phyloP scores from a whole-genome alignment of 441 rosid genomes.

The Rhodomyrtus psidioides region DNA sequence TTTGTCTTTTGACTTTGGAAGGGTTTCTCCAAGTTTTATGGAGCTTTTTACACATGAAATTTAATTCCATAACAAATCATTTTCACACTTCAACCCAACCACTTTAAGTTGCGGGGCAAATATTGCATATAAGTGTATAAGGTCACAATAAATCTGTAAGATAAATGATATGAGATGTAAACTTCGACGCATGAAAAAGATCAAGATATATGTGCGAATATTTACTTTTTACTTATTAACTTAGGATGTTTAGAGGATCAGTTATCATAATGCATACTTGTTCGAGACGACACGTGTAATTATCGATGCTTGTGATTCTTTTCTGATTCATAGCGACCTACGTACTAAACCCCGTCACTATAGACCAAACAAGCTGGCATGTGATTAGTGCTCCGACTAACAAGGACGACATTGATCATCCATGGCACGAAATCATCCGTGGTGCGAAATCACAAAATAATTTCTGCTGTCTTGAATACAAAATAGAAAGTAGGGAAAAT shows the following conservation, averaged over 20 bases:
- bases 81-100: not conserved
- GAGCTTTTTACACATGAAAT: not conserved
- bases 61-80: not conserved
- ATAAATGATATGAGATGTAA: not conserved
- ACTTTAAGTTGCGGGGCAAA: not conserved
- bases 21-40: not conserved
- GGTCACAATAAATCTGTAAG: not conserved
- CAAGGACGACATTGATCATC: not conserved
- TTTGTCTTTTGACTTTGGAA: not conserved
- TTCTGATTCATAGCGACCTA: not conserved
- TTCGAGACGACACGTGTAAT: not conserved
- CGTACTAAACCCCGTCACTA: not conserved
- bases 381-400: not conserved
- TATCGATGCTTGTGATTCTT: not conserved
- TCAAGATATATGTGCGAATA: not conserved
- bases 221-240: not conserved
- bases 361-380: not conserved
- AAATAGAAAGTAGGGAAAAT: too few species aligned
- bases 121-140: not conserved
- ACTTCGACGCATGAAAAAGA: not conserved
- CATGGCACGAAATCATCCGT: not conserved
- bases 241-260: not conserved
- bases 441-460: too few species aligned
- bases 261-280: not conserved
- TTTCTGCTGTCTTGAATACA: too few species aligned